Evolutionary conservation across 352 stramenopile genomes (phyloP).

Genomic region (Paralagenidium karlingii): DNA sequence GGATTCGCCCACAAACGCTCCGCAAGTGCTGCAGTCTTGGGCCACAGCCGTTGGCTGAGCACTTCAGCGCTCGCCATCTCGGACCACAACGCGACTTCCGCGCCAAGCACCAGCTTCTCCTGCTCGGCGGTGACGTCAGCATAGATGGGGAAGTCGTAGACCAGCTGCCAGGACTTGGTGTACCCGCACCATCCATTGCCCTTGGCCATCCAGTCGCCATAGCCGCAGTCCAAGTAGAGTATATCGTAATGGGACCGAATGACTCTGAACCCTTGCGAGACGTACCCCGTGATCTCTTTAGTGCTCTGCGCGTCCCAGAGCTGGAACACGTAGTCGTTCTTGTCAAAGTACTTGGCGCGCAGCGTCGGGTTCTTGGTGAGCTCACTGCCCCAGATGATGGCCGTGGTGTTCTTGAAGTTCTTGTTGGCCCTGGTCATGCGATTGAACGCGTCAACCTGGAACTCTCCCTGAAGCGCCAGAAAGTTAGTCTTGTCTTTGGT

Average conservation of each 20-base stretch:
- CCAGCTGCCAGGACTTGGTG: constrained; percentile 4
- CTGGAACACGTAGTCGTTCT: constrained; percentile 2
- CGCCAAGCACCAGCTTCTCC: constrained; percentile 3
- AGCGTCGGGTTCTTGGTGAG: constrained; percentile 1
- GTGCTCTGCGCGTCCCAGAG: constrained; percentile 1
- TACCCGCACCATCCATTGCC: constrained; percentile 7
- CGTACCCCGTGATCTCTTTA: background rate
- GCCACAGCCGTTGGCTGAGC: too few relatives aligned
- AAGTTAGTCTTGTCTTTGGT: background rate
- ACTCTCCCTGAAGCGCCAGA: constrained; percentile 4
- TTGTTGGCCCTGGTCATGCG: background rate
- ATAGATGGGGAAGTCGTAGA: constrained; percentile 4
- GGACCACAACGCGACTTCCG: constrained; percentile 4
- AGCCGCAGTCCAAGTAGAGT: constrained; percentile 5
- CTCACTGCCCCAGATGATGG: constrained; percentile 6
- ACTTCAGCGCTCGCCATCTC: constrained; percentile 5
- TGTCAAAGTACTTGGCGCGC: constrained; percentile 2
- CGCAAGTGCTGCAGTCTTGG: too few relatives aligned
- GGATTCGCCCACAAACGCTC: too few relatives aligned
- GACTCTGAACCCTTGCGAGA: constrained; percentile 1
- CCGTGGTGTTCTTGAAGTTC: too few relatives aligned
- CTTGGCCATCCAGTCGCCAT: constrained; percentile 4
- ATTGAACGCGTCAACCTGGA: constrained; percentile 1
- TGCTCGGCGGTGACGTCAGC: background rate
- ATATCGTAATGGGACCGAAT: constrained; percentile 4